Conservation (phyloP, 192 early-diverging fungal genomes). For the Rhizophagus prolifer region DNA sequence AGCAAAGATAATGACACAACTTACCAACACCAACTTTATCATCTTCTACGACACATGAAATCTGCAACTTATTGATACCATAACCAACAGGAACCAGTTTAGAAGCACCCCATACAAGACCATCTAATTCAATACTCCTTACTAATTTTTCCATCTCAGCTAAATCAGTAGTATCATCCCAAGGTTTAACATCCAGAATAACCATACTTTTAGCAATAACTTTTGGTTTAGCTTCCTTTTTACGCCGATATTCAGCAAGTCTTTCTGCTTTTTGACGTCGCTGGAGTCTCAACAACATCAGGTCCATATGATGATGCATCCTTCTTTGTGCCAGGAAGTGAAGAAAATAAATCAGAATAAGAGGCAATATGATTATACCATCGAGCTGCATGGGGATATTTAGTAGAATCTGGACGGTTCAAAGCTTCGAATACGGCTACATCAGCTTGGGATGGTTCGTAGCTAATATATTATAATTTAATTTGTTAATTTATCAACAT, state of each 20-base stretch:
- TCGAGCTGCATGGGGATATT: constrained; percentile 86
- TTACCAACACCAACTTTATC: constrained; percentile 68
- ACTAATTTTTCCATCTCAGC: constrained; percentile 70
- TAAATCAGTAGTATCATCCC: constrained; percentile 97
- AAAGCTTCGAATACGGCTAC: constrained; percentile 83
- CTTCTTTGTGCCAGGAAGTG: neutral
- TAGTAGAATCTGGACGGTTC: constrained; percentile 60
- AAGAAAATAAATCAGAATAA: constrained; percentile 15
- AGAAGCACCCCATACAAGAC: constrained; percentile 84
- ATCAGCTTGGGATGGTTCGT: constrained; percentile 79
- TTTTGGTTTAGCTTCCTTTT: constrained; percentile 89
- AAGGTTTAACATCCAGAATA: constrained; percentile 94
- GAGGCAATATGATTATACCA: constrained; percentile 94
- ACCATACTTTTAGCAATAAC: constrained; percentile 89
- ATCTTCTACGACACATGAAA: constrained; percentile 91
- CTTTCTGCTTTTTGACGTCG: constrained; percentile 80
- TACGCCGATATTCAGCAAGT: constrained; percentile 86
- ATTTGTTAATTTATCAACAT: neutral
- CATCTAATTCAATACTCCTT: constrained; percentile 78
- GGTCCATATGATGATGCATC: constrained; percentile 48
- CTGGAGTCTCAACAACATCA: constrained; percentile 51
- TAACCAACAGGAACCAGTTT: constrained; percentile 85
- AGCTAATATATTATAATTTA: constrained; percentile 39
- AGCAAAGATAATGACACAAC: neutral
- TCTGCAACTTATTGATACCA: constrained; percentile 96